Evolutionary conservation across 2,329 filamentous ascomycete species (phyloP).

Genomic region (Epicoccum nigrum): DNA sequence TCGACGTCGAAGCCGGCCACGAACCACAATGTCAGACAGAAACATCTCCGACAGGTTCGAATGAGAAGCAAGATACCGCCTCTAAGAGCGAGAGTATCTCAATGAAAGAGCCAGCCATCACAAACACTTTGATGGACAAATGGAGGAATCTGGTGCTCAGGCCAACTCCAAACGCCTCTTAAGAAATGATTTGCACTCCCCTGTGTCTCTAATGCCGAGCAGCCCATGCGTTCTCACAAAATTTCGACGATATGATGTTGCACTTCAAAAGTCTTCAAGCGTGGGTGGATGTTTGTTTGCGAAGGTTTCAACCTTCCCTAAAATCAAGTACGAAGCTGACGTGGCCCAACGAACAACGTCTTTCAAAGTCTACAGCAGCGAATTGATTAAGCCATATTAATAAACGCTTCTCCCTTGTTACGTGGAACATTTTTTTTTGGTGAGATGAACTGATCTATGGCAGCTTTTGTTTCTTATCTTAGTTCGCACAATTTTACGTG

Average conservation of each 20-base stretch:
- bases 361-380: no score
- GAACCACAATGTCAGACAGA: not conserved
- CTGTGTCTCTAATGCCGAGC: no score
- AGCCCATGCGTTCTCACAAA: no score
- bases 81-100: not conserved
- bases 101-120: not conserved
- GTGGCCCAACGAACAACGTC: no score
- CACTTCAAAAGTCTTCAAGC: not conserved
- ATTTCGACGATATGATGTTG: not conserved
- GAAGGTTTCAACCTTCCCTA: not conserved
- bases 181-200: not conserved
- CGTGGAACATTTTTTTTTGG: no score
- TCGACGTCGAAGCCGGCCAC: conserved; percentile 33
- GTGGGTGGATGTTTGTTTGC: conserved; percentile 1
- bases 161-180: not conserved
- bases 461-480: no score
- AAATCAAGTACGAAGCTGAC: no score
- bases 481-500: no score
- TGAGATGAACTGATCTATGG: no score
- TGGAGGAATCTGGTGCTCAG: conserved; percentile 9
- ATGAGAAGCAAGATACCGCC: not conserved
- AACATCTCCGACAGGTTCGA: not conserved
- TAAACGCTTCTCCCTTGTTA: no score
- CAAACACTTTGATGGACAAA: not conserved
- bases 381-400: no score